Evolutionary conservation across 2,329 filamentous ascomycete genomes (phyloP).

Genomic region (Nannizzia gypsea): DNA sequence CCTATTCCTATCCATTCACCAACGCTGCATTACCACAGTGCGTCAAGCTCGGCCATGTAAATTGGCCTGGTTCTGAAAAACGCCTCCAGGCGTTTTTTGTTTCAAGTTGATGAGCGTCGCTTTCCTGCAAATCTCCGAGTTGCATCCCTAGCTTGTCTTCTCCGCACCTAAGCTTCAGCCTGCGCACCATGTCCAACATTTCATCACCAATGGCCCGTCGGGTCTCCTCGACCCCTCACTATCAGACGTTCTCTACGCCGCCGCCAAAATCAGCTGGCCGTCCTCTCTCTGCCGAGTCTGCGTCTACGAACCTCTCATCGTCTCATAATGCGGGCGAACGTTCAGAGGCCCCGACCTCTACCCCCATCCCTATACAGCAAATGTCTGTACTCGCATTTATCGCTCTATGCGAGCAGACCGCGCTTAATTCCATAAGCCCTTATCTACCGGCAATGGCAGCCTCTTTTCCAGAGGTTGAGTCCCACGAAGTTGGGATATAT

Average conservation of each 20-base stretch:
- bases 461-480: slow-evolving; percentile 67
- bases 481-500: slow-evolving; percentile 65
- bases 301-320: slow-evolving; percentile 22
- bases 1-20: no score
- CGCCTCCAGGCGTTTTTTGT: slow-evolving; percentile 3
- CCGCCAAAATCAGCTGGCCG: slow-evolving; percentile 37
- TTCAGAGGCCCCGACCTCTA: slow-evolving; percentile 27
- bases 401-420: slow-evolving; percentile 86
- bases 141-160: not conserved
- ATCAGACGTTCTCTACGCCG: slow-evolving; percentile 39
- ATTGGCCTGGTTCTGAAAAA: not conserved
- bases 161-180: not conserved
- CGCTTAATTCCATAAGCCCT: slow-evolving; percentile 88
- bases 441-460: slow-evolving; percentile 90
- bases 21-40: not conserved
- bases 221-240: slow-evolving; percentile 28
- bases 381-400: slow-evolving; percentile 76
- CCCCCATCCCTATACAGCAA: slow-evolving; percentile 71
- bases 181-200: not conserved
- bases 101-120: not conserved
- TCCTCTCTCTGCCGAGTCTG: slow-evolving; percentile 33
- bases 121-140: not conserved
- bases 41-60: slow-evolving; percentile 1
- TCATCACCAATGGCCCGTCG: slow-evolving; percentile 5
- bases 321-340: not conserved